Percentiles rank a stretch among this genome's conserved stretches.
Evolutionary conservation across 441 rosid species (phyloP).

Genomic region (Hypseocharis bilobata): DNA sequence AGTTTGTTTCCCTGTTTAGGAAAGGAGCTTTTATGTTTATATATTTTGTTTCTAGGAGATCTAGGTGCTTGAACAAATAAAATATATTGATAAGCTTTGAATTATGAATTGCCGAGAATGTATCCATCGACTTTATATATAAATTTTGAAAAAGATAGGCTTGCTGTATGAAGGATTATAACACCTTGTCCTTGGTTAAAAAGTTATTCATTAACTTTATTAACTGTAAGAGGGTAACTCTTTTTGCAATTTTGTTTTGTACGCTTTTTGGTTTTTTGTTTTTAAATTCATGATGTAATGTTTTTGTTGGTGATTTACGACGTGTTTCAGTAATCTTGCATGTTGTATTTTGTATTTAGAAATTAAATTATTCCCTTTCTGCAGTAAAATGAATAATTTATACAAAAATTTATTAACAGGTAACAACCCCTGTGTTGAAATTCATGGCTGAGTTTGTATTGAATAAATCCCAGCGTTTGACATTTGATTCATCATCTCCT

Average conservation of each 20-base stretch:
- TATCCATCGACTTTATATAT: not conserved
- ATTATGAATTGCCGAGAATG: not conserved
- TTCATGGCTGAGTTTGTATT: conserved; percentile 96
- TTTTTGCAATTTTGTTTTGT: not conserved
- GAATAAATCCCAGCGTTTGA: conserved; percentile 86
- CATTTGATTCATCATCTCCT: conserved; percentile 93
- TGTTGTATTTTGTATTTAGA: not conserved
- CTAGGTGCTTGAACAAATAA: not conserved
- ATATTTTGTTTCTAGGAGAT: too few species aligned
- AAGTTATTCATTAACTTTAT: too few species aligned
- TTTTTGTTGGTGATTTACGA: not conserved
- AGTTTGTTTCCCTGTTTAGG: not conserved
- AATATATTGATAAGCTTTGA: not conserved
- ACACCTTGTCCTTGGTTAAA: not conserved
- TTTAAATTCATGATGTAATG: not conserved
- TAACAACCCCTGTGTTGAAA: conserved; percentile 85
- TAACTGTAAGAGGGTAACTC: not conserved
- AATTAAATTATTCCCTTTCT: not conserved
- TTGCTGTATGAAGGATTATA: not conserved
- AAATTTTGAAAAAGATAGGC: not conserved
- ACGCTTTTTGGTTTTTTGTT: not conserved
- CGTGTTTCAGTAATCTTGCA: not conserved
- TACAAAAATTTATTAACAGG: conserved; percentile 44
- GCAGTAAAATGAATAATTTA: not conserved
- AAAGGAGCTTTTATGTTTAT: too few species aligned